phyloP scores from a whole-genome alignment of 2,329 filamentous ascomycete genomes.

The Penicillium sp. region DNA sequence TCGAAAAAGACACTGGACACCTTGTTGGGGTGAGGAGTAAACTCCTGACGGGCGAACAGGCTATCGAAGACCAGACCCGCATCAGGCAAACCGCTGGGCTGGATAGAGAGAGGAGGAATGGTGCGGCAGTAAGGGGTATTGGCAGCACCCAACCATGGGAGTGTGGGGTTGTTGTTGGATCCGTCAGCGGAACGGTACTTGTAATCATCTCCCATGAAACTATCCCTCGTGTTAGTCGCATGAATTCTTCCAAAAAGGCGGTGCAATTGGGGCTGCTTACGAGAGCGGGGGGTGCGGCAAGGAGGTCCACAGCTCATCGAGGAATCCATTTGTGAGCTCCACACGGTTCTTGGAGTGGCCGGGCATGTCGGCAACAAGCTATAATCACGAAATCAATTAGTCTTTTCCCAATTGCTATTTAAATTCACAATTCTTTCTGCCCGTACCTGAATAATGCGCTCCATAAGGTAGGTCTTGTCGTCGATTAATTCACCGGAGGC shows the following conservation, averaged over 20 bases:
- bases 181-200: constrained; percentile 70
- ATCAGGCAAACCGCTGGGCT: constrained; percentile 68
- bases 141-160: constrained; percentile 67
- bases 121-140: constrained; percentile 68
- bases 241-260: not conserved
- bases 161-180: constrained; percentile 68
- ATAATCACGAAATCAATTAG: not conserved
- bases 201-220: constrained; percentile 55
- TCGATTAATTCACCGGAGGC: constrained; percentile 65
- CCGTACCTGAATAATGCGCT: constrained; percentile 63
- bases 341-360: constrained; percentile 61
- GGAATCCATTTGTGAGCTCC: constrained; percentile 66
- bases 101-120: constrained; percentile 59
- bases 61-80: constrained; percentile 54
- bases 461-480: constrained; percentile 78
- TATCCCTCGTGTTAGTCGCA: constrained; percentile 11
- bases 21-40: constrained; percentile 64
- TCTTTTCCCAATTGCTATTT: not conserved
- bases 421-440: not conserved
- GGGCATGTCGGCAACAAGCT: constrained; percentile 67
- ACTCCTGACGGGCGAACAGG: constrained; percentile 44
- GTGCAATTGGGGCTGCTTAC: constrained; percentile 40
- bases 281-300: constrained; percentile 72
- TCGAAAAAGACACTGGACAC: constrained; percentile 72
- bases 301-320: constrained; percentile 69